Conservation (phyloP, 129 eudicot genomes). For the Heracleum sosnowskyi region DNA sequence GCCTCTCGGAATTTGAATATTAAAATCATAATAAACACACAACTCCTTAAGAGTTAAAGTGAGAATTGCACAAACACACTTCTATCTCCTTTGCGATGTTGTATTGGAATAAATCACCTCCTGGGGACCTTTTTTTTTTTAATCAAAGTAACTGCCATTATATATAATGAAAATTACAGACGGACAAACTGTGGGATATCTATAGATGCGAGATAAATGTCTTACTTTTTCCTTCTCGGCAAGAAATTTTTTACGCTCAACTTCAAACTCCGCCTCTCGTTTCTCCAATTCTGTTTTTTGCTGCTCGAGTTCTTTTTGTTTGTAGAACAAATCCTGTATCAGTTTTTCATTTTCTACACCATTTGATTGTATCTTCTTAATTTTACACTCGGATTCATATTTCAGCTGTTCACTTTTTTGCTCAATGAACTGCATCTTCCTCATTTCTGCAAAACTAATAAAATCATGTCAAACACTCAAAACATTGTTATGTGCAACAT, state of each 20-base stretch:
- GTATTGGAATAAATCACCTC: neutral
- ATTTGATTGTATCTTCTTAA: conserved; percentile 22
- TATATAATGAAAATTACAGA: neutral
- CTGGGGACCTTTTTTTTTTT: neutral
- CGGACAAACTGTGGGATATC: neutral
- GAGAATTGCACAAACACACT: neutral
- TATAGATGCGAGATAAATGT: neutral
- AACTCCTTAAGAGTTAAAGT: neutral
- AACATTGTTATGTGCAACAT: neutral
- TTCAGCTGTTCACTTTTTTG: conserved; percentile 40
- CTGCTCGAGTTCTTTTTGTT: conserved; percentile 43
- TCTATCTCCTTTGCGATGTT: neutral
- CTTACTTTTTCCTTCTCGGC: conserved; percentile 39
- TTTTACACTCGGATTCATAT: conserved; percentile 36
- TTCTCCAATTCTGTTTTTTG: conserved; percentile 30
- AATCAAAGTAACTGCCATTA: neutral
- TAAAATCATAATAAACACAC: neutral
- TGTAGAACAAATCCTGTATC: conserved; percentile 34
- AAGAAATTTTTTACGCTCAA: conserved; percentile 29
- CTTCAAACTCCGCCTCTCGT: conserved; percentile 28
- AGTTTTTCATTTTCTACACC: conserved; percentile 40
- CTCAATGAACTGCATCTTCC: conserved; percentile 44
- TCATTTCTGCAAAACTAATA: conserved; percentile 32
- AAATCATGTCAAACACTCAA: conserved; percentile 7
- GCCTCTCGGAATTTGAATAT: neutral